These are phyloP conservation scores for Suillus weaverae DNA, from an alignment of 768 basidiomycete species.

Conservation along the genomic window DNA sequence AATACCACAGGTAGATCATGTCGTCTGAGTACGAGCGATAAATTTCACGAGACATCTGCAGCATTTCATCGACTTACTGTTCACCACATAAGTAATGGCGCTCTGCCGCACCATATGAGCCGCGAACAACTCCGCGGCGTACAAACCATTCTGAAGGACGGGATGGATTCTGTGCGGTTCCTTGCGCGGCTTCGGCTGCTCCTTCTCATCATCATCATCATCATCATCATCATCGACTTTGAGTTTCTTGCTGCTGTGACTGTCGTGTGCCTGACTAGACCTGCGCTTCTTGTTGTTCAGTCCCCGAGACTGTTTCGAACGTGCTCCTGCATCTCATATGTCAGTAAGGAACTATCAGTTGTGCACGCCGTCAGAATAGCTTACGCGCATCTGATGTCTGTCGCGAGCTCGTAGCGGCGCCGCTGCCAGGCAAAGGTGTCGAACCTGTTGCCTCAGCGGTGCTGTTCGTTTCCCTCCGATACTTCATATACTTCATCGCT, in stretches of 20 bases:
- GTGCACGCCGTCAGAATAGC: background rate
- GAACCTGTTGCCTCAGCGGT: background rate
- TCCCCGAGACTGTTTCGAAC: background rate
- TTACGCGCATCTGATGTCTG: background rate
- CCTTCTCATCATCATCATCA: background rate
- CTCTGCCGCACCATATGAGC: background rate
- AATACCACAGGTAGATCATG: conserved; percentile 5
- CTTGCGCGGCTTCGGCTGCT: background rate
- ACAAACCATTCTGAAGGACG: conserved; percentile 1
- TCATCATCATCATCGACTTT: background rate
- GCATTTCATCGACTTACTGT: background rate
- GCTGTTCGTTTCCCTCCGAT: background rate
- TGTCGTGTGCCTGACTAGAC: background rate
- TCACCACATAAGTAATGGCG: background rate
- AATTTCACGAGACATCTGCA: background rate
- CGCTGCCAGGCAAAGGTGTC: background rate
- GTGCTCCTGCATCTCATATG: background rate
- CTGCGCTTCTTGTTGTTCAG: background rate
- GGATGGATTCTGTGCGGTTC: background rate
- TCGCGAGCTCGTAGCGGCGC: background rate
- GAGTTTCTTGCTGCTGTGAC: background rate
- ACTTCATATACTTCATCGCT: background rate
- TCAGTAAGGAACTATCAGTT: background rate
- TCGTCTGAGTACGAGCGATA: background rate
- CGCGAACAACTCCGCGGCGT: conserved; percentile 5